phyloP scores from a whole-genome alignment of 257 asterid genomes.

The Fraxinus anomala region DNA sequence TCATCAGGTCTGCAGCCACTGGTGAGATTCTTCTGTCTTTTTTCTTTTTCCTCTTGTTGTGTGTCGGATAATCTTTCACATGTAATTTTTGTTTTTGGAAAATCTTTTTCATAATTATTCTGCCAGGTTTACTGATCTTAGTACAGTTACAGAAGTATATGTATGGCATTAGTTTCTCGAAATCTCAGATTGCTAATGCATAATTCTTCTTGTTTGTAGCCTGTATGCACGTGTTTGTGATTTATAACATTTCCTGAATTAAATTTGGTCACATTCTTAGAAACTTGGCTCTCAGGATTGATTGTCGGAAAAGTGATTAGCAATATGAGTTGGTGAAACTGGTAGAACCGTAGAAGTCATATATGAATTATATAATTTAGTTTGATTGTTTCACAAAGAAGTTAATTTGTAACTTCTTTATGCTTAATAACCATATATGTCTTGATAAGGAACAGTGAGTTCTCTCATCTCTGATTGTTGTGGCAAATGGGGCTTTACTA shows the following conservation, averaged over 20 bases:
- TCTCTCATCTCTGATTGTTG: not conserved
- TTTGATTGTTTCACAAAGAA: not conserved
- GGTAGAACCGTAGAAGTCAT: not conserved
- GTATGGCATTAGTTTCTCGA: not conserved
- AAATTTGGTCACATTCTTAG: not conserved
- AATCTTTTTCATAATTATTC: not conserved
- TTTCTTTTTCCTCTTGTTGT: not conserved
- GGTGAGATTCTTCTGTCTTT: conserved; percentile 35
- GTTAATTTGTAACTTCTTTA: conserved; percentile 1
- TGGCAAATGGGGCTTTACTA: conserved; percentile 8
- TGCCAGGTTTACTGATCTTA: not conserved
- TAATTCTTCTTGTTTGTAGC: not conserved
- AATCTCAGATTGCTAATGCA: not conserved
- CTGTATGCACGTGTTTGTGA: conserved; percentile 10
- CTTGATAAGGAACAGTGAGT: conserved; percentile 2
- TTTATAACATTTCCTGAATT: conserved; percentile 2
- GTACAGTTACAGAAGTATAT: not conserved
- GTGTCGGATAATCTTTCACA: not conserved
- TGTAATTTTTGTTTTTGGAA: not conserved
- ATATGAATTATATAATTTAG: not conserved
- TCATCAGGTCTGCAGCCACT: conserved; percentile 82
- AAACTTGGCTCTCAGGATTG: not conserved
- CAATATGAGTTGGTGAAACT: conserved; percentile 2
- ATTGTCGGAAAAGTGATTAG: not conserved
- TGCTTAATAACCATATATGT: not conserved